A percentile compares a stretch with the other conserved stretches of the same genome.
Conservation (phyloP, 1,139 yeast species). For the Yamadazyma dendronema region DNA sequence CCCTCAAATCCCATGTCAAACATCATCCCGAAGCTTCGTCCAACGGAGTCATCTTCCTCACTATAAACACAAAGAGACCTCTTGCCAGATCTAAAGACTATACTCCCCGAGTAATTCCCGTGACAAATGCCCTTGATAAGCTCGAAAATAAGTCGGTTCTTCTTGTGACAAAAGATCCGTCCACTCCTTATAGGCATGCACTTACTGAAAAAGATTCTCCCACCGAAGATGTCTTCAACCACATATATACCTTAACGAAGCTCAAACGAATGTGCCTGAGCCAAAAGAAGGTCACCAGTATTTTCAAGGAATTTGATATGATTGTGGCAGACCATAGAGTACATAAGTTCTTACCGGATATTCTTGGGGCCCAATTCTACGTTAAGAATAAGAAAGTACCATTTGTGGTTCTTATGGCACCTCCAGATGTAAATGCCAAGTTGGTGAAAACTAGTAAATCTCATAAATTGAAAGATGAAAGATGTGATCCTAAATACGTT, state of each 20-base stretch:
- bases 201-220: slow-evolving; percentile 48
- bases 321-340: slow-evolving; percentile 65
- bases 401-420: slow-evolving; percentile 63
- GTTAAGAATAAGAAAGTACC: slow-evolving; percentile 62
- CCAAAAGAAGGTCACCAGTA: slow-evolving; percentile 36
- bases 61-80: slow-evolving; percentile 53
- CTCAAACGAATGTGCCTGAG: slow-evolving; percentile 47
- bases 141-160: slow-evolving; percentile 50
- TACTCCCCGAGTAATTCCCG: slow-evolving; percentile 64
- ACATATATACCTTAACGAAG: slow-evolving; percentile 56
- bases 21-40: slow-evolving; percentile 8
- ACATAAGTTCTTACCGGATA: slow-evolving; percentile 53
- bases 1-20: slow-evolving; percentile 32
- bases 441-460: slow-evolving; percentile 33
- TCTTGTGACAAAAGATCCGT: slow-evolving; percentile 68
- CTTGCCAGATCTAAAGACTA: slow-evolving; percentile 52
- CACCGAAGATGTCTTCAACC: slow-evolving; percentile 59
- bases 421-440: slow-evolving; percentile 42
- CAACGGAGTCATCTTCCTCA: slow-evolving; percentile 42
- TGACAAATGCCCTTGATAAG: slow-evolving; percentile 50
- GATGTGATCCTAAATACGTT: slow-evolving; percentile 61
- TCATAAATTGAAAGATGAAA: slow-evolving; percentile 46
- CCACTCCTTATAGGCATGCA: slow-evolving; percentile 49
- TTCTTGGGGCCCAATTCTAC: slow-evolving; percentile 58
- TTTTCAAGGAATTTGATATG: slow-evolving; percentile 62